A percentile compares a stretch with the other conserved stretches of the same genome.
Conservation (phyloP, 306 rosid genomes). For the Cyclanthera cordifolia region DNA sequence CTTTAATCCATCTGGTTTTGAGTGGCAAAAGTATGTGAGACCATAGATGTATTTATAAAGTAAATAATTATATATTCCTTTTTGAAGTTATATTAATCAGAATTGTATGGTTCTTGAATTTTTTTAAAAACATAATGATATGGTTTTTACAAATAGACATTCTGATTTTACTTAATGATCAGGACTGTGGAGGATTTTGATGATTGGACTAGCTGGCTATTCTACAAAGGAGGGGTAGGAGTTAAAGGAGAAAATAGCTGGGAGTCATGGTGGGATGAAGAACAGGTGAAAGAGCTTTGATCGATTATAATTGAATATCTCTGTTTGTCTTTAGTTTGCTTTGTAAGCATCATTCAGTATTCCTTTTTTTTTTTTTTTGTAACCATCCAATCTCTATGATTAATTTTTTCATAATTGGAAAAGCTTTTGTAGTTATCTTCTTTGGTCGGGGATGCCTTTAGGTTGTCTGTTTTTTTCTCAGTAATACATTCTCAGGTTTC, state of each 20-base stretch:
- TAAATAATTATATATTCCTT: neutral
- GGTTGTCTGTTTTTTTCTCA: too few species aligned
- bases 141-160: neutral
- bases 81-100: neutral
- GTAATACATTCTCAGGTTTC: too few species aligned
- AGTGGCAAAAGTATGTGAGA: conserved; percentile 91
- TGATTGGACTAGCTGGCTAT: conserved; percentile 97
- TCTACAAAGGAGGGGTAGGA: conserved; percentile 95
- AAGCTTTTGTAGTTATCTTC: too few species aligned
- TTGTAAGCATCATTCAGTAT: neutral
- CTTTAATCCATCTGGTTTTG: conserved; percentile 96
- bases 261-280: conserved; percentile 99
- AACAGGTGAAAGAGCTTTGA: conserved; percentile 41
- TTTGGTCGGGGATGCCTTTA: too few species aligned
- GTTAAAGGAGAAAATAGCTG: conserved; percentile 93
- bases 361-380: too few species aligned
- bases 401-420: neutral
- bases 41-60: neutral
- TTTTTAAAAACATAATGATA: neutral
- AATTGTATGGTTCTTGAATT: neutral
- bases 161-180: conserved; percentile 24
- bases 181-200: conserved; percentile 99
- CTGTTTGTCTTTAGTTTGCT: neutral
- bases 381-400: too few species aligned
- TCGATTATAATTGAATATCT: neutral